Percentiles rank a stretch among this genome's conserved stretches.
Evolutionary conservation across 345 rosid species (phyloP).

Genomic region (Pugionium dolabratum): DNA sequence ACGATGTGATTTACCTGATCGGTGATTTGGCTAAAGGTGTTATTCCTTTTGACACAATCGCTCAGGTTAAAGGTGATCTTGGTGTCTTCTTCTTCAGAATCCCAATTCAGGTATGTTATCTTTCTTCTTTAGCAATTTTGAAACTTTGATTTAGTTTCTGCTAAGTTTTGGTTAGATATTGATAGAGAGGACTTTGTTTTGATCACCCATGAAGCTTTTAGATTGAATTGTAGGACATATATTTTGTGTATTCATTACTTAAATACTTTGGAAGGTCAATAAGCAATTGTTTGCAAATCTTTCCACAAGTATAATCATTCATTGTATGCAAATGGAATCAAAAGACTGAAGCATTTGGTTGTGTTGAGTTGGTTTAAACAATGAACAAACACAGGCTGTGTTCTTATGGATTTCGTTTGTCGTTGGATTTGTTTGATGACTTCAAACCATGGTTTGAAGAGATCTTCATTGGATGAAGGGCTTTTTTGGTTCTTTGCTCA

Average conservation of each 20-base stretch:
- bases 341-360: no score
- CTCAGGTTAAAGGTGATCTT: slow-evolving; percentile 57
- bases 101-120: slow-evolving; percentile 62
- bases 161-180: not conserved
- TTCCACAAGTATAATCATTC: no score
- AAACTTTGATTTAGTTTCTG: not conserved
- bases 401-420: no score
- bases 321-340: no score
- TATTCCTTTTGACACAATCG: slow-evolving; percentile 63
- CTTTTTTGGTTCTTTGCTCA: not conserved
- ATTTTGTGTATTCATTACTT: not conserved
- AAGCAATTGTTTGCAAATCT: no score
- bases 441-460: not conserved
- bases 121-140: not conserved
- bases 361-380: no score
- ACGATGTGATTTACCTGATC: slow-evolving; percentile 75
- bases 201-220: not conserved
- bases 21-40: slow-evolving; percentile 70
- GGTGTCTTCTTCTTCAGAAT: slow-evolving; percentile 60
- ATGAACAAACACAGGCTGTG: no score
- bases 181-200: not conserved
- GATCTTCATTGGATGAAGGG: not conserved
- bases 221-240: not conserved
- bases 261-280: not conserved
- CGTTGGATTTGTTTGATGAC: no score